Conservation (phyloP, 495 filamentous ascomycete species). For the Neurospora sp. region DNA sequence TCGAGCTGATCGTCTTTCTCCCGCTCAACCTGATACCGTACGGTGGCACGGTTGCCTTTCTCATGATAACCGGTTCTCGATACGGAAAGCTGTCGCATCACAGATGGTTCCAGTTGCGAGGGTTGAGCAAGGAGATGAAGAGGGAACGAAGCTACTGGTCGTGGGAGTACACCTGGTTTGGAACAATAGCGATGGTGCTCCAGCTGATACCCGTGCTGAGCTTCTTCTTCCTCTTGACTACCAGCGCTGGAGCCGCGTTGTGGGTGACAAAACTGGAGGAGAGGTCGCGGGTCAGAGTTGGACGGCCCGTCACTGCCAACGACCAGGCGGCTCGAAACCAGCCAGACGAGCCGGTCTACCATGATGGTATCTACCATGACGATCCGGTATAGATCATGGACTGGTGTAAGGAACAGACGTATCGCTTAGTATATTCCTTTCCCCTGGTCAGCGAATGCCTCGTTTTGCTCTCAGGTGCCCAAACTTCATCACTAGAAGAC, state of each 20-base stretch:
- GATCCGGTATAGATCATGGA: constrained; percentile 11
- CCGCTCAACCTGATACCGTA: constrained; percentile 86
- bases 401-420: background rate
- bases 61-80: constrained; percentile 56
- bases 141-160: constrained; percentile 52
- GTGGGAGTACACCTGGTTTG: constrained; percentile 59
- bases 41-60: constrained; percentile 69
- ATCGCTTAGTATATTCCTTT: background rate
- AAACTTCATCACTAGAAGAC: background rate
- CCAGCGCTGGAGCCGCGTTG: constrained; percentile 64
- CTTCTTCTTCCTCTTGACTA: constrained; percentile 85
- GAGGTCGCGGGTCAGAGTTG: constrained; percentile 16
- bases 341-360: constrained; percentile 18
- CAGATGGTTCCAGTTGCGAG: constrained; percentile 75
- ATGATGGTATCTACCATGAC: constrained; percentile 17
- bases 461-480: background rate
- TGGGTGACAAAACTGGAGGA: constrained; percentile 61
- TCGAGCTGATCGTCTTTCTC: constrained; percentile 66
- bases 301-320: constrained; percentile 9
- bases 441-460: background rate
- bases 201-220: constrained; percentile 74
- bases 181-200: constrained; percentile 42
- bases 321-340: constrained; percentile 7
- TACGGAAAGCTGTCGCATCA: constrained; percentile 50
- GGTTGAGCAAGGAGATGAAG: constrained; percentile 54